A percentile compares a stretch with the other conserved stretches of the same genome.
Evolutionary conservation across 805 yeast species (phyloP).

Genomic region (Starmerella asiatica): DNA sequence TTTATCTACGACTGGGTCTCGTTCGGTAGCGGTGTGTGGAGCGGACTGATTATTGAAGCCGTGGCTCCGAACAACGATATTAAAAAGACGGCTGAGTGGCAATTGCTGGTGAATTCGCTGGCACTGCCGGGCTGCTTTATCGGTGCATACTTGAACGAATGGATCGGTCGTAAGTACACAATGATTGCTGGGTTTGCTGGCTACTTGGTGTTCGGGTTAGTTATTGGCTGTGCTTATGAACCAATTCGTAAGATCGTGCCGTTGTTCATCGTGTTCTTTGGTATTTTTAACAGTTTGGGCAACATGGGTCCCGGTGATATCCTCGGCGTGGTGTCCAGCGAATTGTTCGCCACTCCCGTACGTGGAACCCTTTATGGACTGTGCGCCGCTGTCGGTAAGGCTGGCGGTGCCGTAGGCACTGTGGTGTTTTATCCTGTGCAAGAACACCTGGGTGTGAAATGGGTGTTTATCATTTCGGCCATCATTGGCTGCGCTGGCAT

Average conservation of each 20-base stretch:
- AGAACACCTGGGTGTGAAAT: constrained; percentile 45
- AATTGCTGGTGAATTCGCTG: constrained; percentile 46
- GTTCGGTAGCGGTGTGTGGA: constrained; percentile 64
- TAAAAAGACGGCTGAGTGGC: constrained; percentile 59
- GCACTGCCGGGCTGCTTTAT: constrained; percentile 60
- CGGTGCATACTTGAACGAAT: constrained; percentile 52
- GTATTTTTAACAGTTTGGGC: constrained; percentile 55
- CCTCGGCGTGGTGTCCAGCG: constrained; percentile 55
- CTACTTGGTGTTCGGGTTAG: constrained; percentile 43
- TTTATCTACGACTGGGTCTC: constrained; percentile 69
- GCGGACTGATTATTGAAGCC: constrained; percentile 42
- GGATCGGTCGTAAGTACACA: constrained; percentile 57
- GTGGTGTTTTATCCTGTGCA: constrained; percentile 58
- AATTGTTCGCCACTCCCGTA: constrained; percentile 61
- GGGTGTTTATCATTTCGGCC: constrained; percentile 76
- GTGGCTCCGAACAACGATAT: constrained; percentile 34
- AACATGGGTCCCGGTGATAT: constrained; percentile 70
- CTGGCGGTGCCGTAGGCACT: constrained; percentile 77
- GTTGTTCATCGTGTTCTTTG: constrained; percentile 58
- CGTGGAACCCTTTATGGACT: constrained; percentile 66
- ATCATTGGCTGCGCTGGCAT: constrained; percentile 56
- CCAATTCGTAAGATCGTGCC: constrained; percentile 45
- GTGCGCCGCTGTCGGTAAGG: constrained; percentile 69
- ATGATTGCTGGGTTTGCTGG: constrained; percentile 60
- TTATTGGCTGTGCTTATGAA: constrained; percentile 36